Evolutionary conservation across 1,284 basidiomycete genomes (phyloP), one percentile per base, ranked within the genome.

Genomic region (Grifola frondosa): DNA sequence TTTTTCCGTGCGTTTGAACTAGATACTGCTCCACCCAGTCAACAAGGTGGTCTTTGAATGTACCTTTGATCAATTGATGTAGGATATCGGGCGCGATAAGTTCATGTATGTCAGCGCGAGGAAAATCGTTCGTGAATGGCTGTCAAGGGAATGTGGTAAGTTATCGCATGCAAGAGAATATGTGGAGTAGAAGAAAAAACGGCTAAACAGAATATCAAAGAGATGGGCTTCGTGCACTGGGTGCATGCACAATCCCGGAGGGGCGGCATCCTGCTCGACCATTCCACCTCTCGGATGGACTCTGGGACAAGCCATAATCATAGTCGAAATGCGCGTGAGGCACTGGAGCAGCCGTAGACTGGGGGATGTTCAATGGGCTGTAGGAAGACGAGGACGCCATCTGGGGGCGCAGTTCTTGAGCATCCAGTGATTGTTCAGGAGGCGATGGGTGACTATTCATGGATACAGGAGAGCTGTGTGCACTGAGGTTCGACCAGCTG

Each of bases 391-490:
- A 23, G 17, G 52, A 32, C 17, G 33, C 16, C n/a, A n/a, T n/a
- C n/a, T 54, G 49, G 16, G 60, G 59, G 48, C 57, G 62, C 13
- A 55, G 36, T 33, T 65, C 61, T 21, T 39, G 43, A 6, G 58
- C 46, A 24, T 66, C 64, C 63, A 44, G 65, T 7, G 68, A 64
- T 19, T 77, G 69, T 54, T 78, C 77, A 4, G 78, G 67, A 17
- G 84, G 85, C 2, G 85, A 88, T 5, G 85, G 81, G 17, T 83
- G 65, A 62, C 66, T 61, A 44, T 81, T 80, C 11, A 69, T 75
- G n/a, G 84, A 88, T 5, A 77, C 77, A 1, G 86, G 84, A 13
- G 85, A 88, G 56, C 84, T 81, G 53, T 86, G 83, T n/a, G 79
- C 69, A 56, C 82, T 86, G 21, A 71, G 59, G 42, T 64, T 71